These are phyloP conservation scores for Grammothele lineata DNA, from an alignment of 768 basidiomycete genomes.

Conservation along the genomic window DNA sequence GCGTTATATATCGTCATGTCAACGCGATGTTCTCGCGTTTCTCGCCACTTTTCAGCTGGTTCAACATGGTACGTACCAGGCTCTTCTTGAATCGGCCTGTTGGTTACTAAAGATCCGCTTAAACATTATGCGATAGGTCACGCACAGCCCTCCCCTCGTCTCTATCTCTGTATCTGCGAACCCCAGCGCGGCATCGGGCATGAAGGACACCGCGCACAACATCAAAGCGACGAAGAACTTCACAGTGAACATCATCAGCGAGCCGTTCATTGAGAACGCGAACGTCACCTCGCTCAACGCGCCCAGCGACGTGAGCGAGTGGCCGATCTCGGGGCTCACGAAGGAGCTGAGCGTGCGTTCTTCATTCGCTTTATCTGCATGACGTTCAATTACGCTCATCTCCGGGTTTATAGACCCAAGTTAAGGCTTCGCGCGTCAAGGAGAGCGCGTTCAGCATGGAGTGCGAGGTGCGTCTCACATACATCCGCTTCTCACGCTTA, in stretches of 20 bases:
- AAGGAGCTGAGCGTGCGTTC: slow-evolving; percentile 31
- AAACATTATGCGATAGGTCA: slow-evolving; percentile 13
- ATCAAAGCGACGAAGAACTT: slow-evolving; percentile 45
- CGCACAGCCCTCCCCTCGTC: slow-evolving; percentile 39
- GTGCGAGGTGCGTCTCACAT: slow-evolving; percentile 30
- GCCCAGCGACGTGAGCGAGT: slow-evolving; percentile 35
- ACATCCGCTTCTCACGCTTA: background rate
- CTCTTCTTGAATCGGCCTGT: background rate
- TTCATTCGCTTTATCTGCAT: background rate
- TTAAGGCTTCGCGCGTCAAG: slow-evolving; percentile 38
- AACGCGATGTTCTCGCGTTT: background rate
- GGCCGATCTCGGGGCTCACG: slow-evolving; percentile 40
- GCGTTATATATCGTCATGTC: background rate
- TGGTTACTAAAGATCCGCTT: too few species aligned
- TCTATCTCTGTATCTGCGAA: slow-evolving; percentile 37
- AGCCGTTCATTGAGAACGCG: slow-evolving; percentile 39
- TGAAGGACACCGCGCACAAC: slow-evolving; percentile 44
- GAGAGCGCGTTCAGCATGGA: slow-evolving; percentile 48
- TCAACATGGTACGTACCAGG: slow-evolving; percentile 15
- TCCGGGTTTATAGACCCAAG: slow-evolving; percentile 25
- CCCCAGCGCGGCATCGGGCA: slow-evolving; percentile 1
- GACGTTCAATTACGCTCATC: background rate
- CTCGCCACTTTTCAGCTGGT: slow-evolving; percentile 11
- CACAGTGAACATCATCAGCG: slow-evolving; percentile 55
- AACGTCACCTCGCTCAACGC: slow-evolving; percentile 35